Percentiles rank a stretch among this genome's conserved stretches.
Evolutionary conservation across 768 basidiomycete genomes (phyloP).

Genomic region (Clitopilus hobsonii): DNA sequence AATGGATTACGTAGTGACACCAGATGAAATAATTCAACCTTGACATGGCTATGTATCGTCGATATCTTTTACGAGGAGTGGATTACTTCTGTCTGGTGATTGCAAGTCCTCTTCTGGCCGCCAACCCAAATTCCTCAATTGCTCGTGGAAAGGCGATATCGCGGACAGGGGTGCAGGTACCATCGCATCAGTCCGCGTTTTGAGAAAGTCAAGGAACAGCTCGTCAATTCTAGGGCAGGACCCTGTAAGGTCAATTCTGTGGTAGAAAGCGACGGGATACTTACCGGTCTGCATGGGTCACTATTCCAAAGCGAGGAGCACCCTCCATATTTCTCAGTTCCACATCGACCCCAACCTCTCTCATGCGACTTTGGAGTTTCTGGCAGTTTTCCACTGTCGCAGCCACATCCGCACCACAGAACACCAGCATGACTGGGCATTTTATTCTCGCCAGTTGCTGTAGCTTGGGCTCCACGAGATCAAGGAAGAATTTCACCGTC

Average conservation of each 20-base stretch:
- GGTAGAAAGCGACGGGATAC: slow-evolving; percentile 2
- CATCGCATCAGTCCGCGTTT: slow-evolving; percentile 13
- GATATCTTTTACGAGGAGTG: background rate
- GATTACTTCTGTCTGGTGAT: background rate
- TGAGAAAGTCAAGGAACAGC: slow-evolving; percentile 24
- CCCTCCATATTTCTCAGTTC: slow-evolving; percentile 17
- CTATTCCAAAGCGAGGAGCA: slow-evolving; percentile 32
- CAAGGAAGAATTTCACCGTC: slow-evolving; percentile 26
- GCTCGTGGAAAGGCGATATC: slow-evolving; percentile 11
- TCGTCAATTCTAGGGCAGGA: slow-evolving; percentile 24
- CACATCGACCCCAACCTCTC: slow-evolving; percentile 22
- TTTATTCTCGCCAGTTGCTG: slow-evolving; percentile 18
- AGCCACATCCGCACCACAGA: slow-evolving; percentile 30
- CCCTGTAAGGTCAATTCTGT: background rate
- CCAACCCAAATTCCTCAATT: background rate
- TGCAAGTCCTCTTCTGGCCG: slow-evolving; percentile 12
- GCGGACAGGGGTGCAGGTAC: slow-evolving; percentile 20
- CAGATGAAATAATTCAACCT: slow-evolving; percentile 20
- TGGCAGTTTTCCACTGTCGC: slow-evolving; percentile 23
- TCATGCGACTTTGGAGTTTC: slow-evolving; percentile 19
- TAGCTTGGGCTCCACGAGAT: slow-evolving; percentile 14
- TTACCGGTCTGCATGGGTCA: slow-evolving; percentile 27
- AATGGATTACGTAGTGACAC: slow-evolving; percentile 56
- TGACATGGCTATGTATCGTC: background rate
- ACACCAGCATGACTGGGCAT: slow-evolving; percentile 26